Evolutionary conservation across 1,284 basidiomycete genomes (phyloP).

Genomic region (Leccinum pachyderme): DNA sequence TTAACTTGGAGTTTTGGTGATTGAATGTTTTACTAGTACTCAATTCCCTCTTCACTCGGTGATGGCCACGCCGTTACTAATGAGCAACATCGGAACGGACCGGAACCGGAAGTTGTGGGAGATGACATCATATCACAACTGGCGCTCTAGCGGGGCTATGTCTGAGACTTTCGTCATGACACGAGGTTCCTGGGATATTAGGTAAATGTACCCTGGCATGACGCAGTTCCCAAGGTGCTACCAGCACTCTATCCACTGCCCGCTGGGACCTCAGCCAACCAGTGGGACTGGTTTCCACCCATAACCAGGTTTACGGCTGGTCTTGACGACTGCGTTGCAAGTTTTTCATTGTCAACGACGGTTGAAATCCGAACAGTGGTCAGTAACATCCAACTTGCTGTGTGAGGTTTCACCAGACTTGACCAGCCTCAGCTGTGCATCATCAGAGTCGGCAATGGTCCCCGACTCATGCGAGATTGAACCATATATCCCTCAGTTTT

Average conservation of each 20-base stretch:
- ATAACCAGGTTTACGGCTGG: neutral
- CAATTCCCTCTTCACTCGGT: neutral
- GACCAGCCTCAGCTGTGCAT: neutral
- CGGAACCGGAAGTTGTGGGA: neutral
- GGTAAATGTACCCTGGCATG: slow-evolving; percentile 8
- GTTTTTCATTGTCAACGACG: neutral
- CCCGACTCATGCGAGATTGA: slow-evolving; percentile 15
- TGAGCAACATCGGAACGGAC: too few relatives aligned
- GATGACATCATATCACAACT: slow-evolving; percentile 17
- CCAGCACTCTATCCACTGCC: slow-evolving; percentile 1
- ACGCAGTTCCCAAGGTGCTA: neutral
- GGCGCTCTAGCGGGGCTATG: slow-evolving; percentile 12
- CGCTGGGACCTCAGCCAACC: slow-evolving; percentile 10
- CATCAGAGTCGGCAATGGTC: neutral
- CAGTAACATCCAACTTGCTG: slow-evolving; percentile 4
- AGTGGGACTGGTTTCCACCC: neutral
- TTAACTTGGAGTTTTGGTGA: too few relatives aligned
- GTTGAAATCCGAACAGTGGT: neutral
- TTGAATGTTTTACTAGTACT: neutral
- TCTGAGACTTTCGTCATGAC: neutral
- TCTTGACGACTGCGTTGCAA: neutral
- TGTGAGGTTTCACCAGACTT: neutral
- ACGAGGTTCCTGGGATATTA: slow-evolving; percentile 12
- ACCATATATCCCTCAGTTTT: slow-evolving; percentile 40
- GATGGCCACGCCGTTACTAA: neutral